Conservation (phyloP, 352 stramenopile species). For the Pythium dissimile region DNA sequence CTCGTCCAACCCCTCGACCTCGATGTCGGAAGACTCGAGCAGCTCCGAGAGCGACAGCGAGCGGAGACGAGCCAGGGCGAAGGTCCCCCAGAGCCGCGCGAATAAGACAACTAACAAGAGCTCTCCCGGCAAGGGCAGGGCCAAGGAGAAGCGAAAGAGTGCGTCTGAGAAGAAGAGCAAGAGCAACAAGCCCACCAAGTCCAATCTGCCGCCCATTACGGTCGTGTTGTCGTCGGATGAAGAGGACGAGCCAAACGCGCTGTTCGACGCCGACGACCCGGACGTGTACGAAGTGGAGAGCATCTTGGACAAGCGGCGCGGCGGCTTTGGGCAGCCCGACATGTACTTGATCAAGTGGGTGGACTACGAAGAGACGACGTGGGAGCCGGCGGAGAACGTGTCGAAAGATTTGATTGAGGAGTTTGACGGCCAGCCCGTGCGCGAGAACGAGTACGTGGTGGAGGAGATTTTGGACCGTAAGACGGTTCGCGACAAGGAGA, state of each 20-base stretch:
- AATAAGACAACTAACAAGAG: slow-evolving; percentile 18
- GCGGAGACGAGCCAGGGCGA: not conserved
- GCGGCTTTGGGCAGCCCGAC: slow-evolving; percentile 49
- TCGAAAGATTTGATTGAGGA: slow-evolving; percentile 80
- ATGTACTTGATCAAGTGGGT: slow-evolving; percentile 84
- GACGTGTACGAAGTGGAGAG: slow-evolving; percentile 82
- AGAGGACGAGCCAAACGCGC: slow-evolving; percentile 57
- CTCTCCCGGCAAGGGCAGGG: slow-evolving; percentile 2
- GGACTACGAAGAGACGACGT: slow-evolving; percentile 75
- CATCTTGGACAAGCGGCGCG: slow-evolving; percentile 57
- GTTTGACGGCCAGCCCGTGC: slow-evolving; percentile 64
- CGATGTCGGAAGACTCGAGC: slow-evolving; percentile 10
- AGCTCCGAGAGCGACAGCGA: slow-evolving; percentile 9
- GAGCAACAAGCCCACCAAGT: slow-evolving; percentile 33
- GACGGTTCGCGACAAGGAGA: slow-evolving; percentile 58
- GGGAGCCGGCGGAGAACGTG: slow-evolving; percentile 73
- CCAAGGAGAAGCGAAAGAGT: not conserved
- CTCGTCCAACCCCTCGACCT: slow-evolving; percentile 16
- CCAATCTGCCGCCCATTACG: slow-evolving; percentile 58
- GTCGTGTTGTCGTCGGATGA: slow-evolving; percentile 68
- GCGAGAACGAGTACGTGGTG: slow-evolving; percentile 77
- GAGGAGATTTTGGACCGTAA: slow-evolving; percentile 69
- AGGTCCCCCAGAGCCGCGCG: not conserved
- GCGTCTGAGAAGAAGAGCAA: not conserved
- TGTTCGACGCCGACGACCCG: slow-evolving; percentile 76